These are phyloP conservation scores for Stenogyne calaminthoides DNA, from an alignment of 305 asterid species.

Conservation along the genomic window DNA sequence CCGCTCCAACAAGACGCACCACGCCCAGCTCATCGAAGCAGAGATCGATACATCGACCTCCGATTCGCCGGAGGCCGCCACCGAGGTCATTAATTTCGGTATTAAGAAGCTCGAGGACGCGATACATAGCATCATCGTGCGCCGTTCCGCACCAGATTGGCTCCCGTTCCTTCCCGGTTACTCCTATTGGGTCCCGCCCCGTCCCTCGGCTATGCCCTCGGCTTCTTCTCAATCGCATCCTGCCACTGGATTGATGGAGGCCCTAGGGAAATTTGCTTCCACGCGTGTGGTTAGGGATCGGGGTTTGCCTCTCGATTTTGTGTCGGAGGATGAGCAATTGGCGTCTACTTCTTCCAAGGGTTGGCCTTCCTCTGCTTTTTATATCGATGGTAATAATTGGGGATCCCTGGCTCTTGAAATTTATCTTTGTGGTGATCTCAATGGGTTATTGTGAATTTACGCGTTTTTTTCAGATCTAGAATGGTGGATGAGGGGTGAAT, in stretches of 20 bases:
- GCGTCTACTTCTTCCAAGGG: constrained; percentile 38
- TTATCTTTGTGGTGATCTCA: constrained; percentile 11
- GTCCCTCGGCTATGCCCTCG: constrained; percentile 24
- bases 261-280: constrained; percentile 30
- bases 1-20: constrained; percentile 52
- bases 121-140: constrained; percentile 57
- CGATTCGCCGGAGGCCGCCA: constrained; percentile 39
- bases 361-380: constrained; percentile 50
- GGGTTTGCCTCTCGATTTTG: constrained; percentile 18
- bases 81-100: constrained; percentile 51
- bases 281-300: constrained; percentile 17
- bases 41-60: constrained; percentile 51
- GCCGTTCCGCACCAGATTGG: constrained; percentile 84
- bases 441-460: neutral
- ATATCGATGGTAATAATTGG: constrained; percentile 34
- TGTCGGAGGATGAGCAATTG: constrained; percentile 42
- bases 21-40: constrained; percentile 51
- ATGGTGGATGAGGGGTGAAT: neutral
- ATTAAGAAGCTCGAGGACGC: constrained; percentile 66
- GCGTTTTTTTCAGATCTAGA: constrained; percentile 29
- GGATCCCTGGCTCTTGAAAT: neutral
- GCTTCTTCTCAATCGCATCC: constrained; percentile 12
- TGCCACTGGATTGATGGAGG: constrained; percentile 35
- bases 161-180: constrained; percentile 69
- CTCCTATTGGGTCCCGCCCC: constrained; percentile 60